phyloP scores from a whole-genome alignment of 352 stramenopile genomes.

The Phytophthora hybrid region DNA sequence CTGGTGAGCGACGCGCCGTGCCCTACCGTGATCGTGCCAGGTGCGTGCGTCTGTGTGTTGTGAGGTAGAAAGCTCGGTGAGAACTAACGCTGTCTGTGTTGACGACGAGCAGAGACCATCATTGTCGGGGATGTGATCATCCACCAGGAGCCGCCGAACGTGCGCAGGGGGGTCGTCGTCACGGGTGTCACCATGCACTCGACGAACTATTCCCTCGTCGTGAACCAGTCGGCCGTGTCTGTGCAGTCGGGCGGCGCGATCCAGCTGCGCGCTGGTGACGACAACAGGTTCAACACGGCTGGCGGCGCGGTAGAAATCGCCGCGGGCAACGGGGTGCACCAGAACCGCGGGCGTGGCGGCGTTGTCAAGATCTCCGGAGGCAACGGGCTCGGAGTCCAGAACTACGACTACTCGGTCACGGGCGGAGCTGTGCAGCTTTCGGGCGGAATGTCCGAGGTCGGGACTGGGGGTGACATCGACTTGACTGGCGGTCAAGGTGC shows the following conservation, averaged over 20 bases:
- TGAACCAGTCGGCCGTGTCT: constrained; percentile 50
- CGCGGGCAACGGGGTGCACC: constrained; percentile 76
- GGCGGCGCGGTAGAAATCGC: constrained; percentile 60
- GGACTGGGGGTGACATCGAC: constrained; percentile 68
- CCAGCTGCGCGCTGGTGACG: constrained; percentile 64
- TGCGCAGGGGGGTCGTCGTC: constrained; percentile 49
- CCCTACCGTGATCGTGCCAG: constrained; percentile 71
- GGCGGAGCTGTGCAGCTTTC: constrained; percentile 75
- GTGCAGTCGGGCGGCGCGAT: constrained; percentile 65
- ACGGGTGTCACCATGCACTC: constrained; percentile 46
- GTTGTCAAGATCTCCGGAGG: constrained; percentile 77
- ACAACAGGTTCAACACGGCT: constrained; percentile 75
- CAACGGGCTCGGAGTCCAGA: constrained; percentile 66
- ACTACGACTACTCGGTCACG: constrained; percentile 77
- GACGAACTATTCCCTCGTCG: constrained; percentile 46
- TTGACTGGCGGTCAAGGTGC: constrained; percentile 53
- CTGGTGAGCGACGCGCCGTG: constrained; percentile 90
- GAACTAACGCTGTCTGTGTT: constrained; percentile 5
- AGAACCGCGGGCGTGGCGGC: constrained; percentile 84
- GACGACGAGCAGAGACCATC: constrained; percentile 54
- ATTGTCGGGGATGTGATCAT: constrained; percentile 66
- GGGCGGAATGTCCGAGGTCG: constrained; percentile 70
- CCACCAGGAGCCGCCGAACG: constrained; percentile 52
- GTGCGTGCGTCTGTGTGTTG: constrained; percentile 45
- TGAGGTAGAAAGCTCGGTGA: neutral